Base-by-base conservation (phyloP, 1,284 basidiomycete genomes). In the Ceratobasidium sp. region DNA sequence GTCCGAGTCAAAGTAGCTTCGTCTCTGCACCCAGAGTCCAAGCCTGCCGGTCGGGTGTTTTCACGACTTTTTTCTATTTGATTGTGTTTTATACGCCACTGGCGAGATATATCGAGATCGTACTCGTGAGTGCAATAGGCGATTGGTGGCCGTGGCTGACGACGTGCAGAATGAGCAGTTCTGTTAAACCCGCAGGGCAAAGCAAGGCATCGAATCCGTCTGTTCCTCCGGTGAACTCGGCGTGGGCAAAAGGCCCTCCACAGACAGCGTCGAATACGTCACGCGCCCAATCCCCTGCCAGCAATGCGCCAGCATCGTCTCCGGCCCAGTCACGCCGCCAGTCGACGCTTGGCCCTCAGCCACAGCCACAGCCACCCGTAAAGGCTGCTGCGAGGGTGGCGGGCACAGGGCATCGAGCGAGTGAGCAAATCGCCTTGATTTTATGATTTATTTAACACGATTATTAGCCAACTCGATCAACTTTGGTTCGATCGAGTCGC, bases 211-310 rank as follows among this genome's bases (percentile, higher is more conserved):
- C 62, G 25, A 65, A 65, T 42, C 35, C 62, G 38, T 43, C 62
- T 65, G 57, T 31, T 29, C 49, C 62, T 22, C 49, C 45, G 31
- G 62, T 22, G 17, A 64, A 49, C 47, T 64, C 58, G 29, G 58
- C 58, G 31, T 52, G 58, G 58, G 49, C 58, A 7, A 58, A 64
- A 52, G 58, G 47, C 12, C 47, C 58, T 31, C 62, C 50, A 13
- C 62, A 53, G 49, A 22, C 34, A 32, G 13, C 50, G 32, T 4
- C 42, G 15, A 58, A 45, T 32, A 52, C 62, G 32, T 65, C 62
- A 31, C 50, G 62, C 34, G 62, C 62, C 13, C 62, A 65, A 40
- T 54, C 62, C n/a, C 62, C 62, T 32, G 62, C 62, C 27, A 58
- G 29, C 42, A 65, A 65, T 43, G 50, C 49, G 13, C 47, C 58